Percentiles rank a stretch among this genome's conserved stretches.
These are phyloP conservation scores for Penicillium argentinense DNA, from an alignment of 495 filamentous ascomycete genomes.

Conservation along the genomic window DNA sequence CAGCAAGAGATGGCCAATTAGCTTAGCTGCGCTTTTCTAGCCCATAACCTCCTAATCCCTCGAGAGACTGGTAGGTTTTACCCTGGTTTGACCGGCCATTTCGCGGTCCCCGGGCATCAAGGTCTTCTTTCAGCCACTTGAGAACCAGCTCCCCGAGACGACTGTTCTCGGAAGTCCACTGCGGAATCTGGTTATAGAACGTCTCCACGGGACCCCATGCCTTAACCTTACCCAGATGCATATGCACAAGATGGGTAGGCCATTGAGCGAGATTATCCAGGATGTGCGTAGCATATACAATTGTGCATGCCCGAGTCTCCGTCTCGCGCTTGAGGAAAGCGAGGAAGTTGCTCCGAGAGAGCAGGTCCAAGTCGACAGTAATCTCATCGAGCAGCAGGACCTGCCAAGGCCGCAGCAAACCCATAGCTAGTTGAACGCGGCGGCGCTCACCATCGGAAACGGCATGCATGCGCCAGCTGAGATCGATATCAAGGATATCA, in stretches of 20 bases:
- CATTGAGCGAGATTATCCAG: conserved; percentile 88
- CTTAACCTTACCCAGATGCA: conserved; percentile 83
- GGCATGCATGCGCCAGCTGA: conserved; percentile 90
- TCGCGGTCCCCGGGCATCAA: conserved; percentile 77
- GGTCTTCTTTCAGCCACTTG: conserved; percentile 81
- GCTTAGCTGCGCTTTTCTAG: conserved; percentile 59
- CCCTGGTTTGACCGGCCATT: conserved; percentile 60
- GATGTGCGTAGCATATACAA: conserved; percentile 98
- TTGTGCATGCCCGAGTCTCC: conserved; percentile 74
- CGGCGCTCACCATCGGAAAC: conserved; percentile 90
- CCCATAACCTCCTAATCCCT: conserved; percentile 81
- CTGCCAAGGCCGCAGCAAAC: conserved; percentile 87
- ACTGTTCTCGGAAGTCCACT: conserved; percentile 59
- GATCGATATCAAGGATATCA: conserved; percentile 85
- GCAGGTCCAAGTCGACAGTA: conserved; percentile 91
- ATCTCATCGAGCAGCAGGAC: conserved; percentile 94
- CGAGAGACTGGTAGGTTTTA: conserved; percentile 63
- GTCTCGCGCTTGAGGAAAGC: conserved; percentile 85
- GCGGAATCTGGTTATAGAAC: conserved; percentile 44
- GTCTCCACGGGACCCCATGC: conserved; percentile 72
- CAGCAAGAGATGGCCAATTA: too few relatives aligned
- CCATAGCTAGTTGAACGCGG: conserved; percentile 95
- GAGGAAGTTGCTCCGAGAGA: conserved; percentile 83
- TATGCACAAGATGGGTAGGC: conserved; percentile 94
- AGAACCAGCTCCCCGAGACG: conserved; percentile 81